These are phyloP conservation scores for Neurospora sp. DNA, from an alignment of 2,329 filamentous ascomycete genomes.

Conservation along the genomic window DNA sequence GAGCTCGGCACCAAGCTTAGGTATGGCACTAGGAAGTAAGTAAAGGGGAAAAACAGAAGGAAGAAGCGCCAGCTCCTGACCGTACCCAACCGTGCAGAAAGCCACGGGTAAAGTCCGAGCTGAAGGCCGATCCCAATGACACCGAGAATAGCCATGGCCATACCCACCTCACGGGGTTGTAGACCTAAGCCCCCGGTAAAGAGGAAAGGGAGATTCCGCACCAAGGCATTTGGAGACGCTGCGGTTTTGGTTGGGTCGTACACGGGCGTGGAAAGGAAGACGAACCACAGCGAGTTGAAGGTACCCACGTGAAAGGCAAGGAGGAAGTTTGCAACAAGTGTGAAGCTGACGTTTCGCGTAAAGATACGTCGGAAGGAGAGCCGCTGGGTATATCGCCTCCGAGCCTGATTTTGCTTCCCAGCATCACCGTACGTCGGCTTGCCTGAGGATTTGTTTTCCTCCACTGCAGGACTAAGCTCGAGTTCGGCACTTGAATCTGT, in stretches of 20 bases:
- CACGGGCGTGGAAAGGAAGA: conserved; percentile 66
- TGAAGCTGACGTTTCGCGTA: conserved; percentile 43
- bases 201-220: conserved; percentile 40
- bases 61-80: conserved; percentile 59
- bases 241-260: conserved; percentile 32
- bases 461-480: conserved; percentile 21
- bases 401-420: conserved; percentile 3
- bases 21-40: conserved; percentile 62
- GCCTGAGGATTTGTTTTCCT: conserved; percentile 6
- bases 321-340: conserved; percentile 56
- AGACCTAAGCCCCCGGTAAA: conserved; percentile 73
- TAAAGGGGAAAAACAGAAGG: conserved; percentile 59
- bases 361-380: conserved; percentile 46
- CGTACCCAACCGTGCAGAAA: conserved; percentile 59
- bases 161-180: conserved; percentile 59
- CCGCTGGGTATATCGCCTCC: conserved; percentile 33
- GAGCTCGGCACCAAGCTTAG: conserved; percentile 56
- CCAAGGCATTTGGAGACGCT: conserved; percentile 19
- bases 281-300: conserved; percentile 67
- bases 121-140: conserved; percentile 66
- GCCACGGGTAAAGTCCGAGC: conserved; percentile 58
- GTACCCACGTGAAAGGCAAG: conserved; percentile 65
- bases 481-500: conserved; percentile 20
- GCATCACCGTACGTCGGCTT: conserved; percentile 1
- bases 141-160: conserved; percentile 69